Base-by-base conservation (phyloP, 163 green algal genomes). In the Scenedesmus sp. region DNA sequence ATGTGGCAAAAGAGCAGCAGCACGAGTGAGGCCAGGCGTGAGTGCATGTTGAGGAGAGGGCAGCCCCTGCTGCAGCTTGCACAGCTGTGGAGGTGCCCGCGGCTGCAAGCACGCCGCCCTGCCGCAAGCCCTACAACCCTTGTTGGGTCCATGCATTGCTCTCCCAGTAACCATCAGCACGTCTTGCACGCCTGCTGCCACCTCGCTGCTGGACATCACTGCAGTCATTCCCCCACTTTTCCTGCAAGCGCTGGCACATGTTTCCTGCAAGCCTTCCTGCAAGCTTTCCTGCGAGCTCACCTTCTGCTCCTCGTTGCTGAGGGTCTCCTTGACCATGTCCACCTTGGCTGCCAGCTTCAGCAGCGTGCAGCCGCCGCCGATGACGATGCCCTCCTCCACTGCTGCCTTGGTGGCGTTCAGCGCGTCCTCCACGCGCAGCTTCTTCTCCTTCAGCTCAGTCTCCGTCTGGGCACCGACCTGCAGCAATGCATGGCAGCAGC, bases 391-490 rank as follows among this genome's bases (percentile, higher is more conserved):
- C 96, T 99, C 98, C 96, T 99, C 98, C 54, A 99, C 98, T 6
- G 98, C 98, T 15, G 97, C 97, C 96, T 99, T 99, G 92, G 98
- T 99, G 56, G 98, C 98, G 95, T 99, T 99, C 15, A 99, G 94
- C 3, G 98, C 98, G 92, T 99, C 98, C 96, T 99, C 99, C 91
- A 99, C 98, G 23, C 98, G 97, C 90, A 99, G 96, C 97, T 99
- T 99, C 97, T 99, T 99, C 96, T 99, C 98, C 96, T 99, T 99
- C 20, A 99, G 97, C 97, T 99, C 98, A 15, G 98, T 99, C 96
- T 99, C 98, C 8, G 98, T 99, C 94, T 99, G 97, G 26, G 98
- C 98, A 92, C 98, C 98, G 15, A 99, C 98, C 96, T 98, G 95
- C 3, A 52, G 83, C 55, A 18, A 9, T 2, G 23, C 70, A 79